phyloP scores from a whole-genome alignment of 352 stramenopile species.

The Phytophthora sojae region DNA sequence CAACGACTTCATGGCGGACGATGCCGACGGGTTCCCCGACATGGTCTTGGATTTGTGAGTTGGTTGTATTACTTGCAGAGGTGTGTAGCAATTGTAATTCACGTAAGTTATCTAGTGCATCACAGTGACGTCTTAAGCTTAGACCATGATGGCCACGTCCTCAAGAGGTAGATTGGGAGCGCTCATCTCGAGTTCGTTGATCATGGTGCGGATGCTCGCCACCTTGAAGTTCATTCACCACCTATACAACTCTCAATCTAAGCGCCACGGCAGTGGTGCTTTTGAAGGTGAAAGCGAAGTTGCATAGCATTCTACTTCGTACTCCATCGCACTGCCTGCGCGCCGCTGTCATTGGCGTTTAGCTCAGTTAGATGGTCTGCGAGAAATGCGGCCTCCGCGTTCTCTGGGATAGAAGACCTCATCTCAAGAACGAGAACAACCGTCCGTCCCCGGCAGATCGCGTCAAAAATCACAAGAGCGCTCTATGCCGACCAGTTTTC shows the following conservation, averaged over 20 bases:
- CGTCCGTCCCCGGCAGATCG: constrained; percentile 5
- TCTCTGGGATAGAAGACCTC: constrained; percentile 18
- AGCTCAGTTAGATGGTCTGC: too few relatives aligned
- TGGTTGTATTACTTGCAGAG: background rate
- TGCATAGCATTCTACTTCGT: background rate
- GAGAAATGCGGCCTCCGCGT: background rate
- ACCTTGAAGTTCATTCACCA: too few relatives aligned
- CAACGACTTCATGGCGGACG: constrained; percentile 66
- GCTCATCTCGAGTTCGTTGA: too few relatives aligned
- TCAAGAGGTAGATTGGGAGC: too few relatives aligned
- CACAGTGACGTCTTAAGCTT: background rate
- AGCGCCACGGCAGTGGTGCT: too few relatives aligned
- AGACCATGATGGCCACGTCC: too few relatives aligned
- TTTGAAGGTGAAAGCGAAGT: too few relatives aligned
- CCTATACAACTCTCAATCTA: too few relatives aligned
- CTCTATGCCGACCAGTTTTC: constrained; percentile 33
- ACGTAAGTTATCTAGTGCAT: constrained; percentile 28
- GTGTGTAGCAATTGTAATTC: constrained; percentile 26
- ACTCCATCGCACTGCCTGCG: background rate
- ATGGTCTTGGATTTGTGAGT: constrained; percentile 52
- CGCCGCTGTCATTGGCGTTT: too few relatives aligned
- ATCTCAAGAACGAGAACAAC: too few relatives aligned
- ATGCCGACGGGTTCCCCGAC: constrained; percentile 43
- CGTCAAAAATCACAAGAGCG: constrained; percentile 1
- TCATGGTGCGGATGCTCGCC: too few relatives aligned